phyloP scores from a whole-genome alignment of 345 rosid species.

The Chamaenerion angustifolium region DNA sequence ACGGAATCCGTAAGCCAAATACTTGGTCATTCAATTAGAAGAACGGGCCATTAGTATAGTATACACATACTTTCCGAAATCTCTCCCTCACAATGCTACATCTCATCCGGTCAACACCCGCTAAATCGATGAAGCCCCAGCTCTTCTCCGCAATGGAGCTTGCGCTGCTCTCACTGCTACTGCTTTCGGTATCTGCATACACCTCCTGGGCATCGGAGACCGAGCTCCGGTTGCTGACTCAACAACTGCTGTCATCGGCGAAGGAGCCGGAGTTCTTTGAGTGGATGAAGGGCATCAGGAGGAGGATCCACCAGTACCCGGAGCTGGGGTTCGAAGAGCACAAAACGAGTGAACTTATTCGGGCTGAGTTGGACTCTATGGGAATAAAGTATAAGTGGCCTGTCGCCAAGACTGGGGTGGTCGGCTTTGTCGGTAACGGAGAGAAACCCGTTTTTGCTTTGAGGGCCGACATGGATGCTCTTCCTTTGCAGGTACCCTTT shows the following conservation, averaged over 20 bases:
- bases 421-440: constrained; percentile 43
- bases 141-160: constrained; percentile 1
- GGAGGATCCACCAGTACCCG: constrained; percentile 51
- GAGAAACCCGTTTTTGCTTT: constrained; percentile 42
- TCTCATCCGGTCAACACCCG: too few species aligned
- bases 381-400: constrained; percentile 53
- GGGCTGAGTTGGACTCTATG: constrained; percentile 44
- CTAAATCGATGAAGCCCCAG: too few species aligned
- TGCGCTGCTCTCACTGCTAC: neutral
- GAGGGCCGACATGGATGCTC: constrained; percentile 73
- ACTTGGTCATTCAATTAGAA: too few species aligned
- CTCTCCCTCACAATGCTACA: too few species aligned
- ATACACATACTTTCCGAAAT: too few species aligned
- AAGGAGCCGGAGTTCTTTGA: constrained; percentile 40
- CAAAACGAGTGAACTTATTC: constrained; percentile 39
- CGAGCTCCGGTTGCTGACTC: constrained; percentile 16
- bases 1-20: too few species aligned
- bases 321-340: constrained; percentile 63
- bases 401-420: constrained; percentile 56
- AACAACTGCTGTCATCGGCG: constrained; percentile 29
- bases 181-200: neutral
- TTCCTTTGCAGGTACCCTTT: constrained; percentile 46
- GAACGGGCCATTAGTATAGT: too few species aligned
- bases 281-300: constrained; percentile 48
- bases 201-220: constrained; percentile 1